phyloP scores from a whole-genome alignment of 768 basidiomycete species.

The Sutorius australiensis region DNA sequence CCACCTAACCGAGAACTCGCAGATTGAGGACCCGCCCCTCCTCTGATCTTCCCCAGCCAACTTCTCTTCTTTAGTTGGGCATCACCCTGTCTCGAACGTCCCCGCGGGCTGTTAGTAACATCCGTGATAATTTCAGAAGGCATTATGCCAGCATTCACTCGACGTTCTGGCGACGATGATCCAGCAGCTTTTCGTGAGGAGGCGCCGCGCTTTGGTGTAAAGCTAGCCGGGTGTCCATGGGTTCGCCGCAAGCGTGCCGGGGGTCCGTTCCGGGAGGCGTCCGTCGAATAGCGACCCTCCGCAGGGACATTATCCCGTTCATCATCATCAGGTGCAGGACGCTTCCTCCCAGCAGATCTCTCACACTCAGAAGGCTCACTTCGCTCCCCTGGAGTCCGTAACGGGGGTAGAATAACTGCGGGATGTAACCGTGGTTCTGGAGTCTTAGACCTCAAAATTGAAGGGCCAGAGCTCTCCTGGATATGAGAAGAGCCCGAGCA shows the following conservation, averaged over 20 bases:
- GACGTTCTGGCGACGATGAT: slow-evolving; percentile 49
- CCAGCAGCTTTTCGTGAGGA: slow-evolving; percentile 31
- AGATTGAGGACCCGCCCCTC: slow-evolving; percentile 27
- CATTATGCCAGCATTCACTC: slow-evolving; percentile 38
- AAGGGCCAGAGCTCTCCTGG: slow-evolving; percentile 41
- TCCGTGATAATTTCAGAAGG: slow-evolving; percentile 42
- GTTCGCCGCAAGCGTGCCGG: slow-evolving; percentile 59
- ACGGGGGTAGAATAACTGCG: slow-evolving; percentile 23
- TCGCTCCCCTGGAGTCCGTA: slow-evolving; percentile 48
- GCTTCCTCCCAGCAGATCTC: slow-evolving; percentile 57
- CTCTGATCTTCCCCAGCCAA: slow-evolving; percentile 71
- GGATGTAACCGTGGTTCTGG: slow-evolving; percentile 40
- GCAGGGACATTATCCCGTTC: slow-evolving; percentile 58
- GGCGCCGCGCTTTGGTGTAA: slow-evolving; percentile 65
- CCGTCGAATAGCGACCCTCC: slow-evolving; percentile 54
- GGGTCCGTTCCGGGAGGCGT: slow-evolving; percentile 42
- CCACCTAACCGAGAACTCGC: slow-evolving; percentile 17
- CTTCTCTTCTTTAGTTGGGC: slow-evolving; percentile 47
- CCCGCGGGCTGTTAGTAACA: slow-evolving; percentile 64
- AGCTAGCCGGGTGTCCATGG: slow-evolving; percentile 58
- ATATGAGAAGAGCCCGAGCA: slow-evolving; percentile 7
- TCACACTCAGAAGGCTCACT: slow-evolving; percentile 32
- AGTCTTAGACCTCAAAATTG: slow-evolving; percentile 48
- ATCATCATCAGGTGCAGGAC: slow-evolving; percentile 74
- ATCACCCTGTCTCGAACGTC: slow-evolving; percentile 20